These are phyloP conservation scores for Lipomyces anomalus DNA, from an alignment of 805 yeast species.

Conservation along the genomic window DNA sequence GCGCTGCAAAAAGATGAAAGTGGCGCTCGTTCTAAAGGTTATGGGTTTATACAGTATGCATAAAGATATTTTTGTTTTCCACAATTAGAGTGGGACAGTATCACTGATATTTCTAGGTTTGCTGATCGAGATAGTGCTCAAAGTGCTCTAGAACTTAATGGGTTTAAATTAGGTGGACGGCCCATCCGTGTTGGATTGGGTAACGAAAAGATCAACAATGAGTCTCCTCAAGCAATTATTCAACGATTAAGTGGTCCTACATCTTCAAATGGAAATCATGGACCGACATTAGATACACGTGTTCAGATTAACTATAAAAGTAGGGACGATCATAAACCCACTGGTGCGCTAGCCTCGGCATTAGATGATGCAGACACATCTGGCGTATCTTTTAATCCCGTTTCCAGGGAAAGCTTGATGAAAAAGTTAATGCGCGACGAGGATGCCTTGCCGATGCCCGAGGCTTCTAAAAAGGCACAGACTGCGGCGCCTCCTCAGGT, in stretches of 20 bases:
- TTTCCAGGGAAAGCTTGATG: constrained; percentile 31
- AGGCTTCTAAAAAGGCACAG: constrained; percentile 1
- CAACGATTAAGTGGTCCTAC: constrained; percentile 13
- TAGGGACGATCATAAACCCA: constrained; percentile 19
- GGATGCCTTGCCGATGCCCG: constrained; percentile 22
- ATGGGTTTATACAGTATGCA: constrained; percentile 65
- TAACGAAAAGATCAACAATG: constrained; percentile 23
- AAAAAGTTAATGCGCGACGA: constrained; percentile 32
- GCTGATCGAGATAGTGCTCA: constrained; percentile 24
- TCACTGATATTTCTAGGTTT: constrained; percentile 8
- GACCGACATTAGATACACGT: constrained; percentile 2
- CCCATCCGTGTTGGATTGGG: constrained; percentile 29
- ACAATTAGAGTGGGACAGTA: neutral
- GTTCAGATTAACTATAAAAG: constrained; percentile 1
- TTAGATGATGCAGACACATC: constrained; percentile 25
- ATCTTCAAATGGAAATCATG: neutral
- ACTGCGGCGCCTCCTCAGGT: constrained; percentile 9
- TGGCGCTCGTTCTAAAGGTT: constrained; percentile 75
- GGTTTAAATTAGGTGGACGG: constrained; percentile 30
- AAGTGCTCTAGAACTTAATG: constrained; percentile 30
- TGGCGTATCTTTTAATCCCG: constrained; percentile 24
- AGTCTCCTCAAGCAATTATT: constrained; percentile 18
- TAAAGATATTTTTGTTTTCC: constrained; percentile 3
- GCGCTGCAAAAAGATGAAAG: constrained; percentile 82
- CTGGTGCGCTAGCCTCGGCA: constrained; percentile 20